These are phyloP conservation scores for Croton setiger DNA, from an alignment of 441 rosid species.

Conservation along the genomic window DNA sequence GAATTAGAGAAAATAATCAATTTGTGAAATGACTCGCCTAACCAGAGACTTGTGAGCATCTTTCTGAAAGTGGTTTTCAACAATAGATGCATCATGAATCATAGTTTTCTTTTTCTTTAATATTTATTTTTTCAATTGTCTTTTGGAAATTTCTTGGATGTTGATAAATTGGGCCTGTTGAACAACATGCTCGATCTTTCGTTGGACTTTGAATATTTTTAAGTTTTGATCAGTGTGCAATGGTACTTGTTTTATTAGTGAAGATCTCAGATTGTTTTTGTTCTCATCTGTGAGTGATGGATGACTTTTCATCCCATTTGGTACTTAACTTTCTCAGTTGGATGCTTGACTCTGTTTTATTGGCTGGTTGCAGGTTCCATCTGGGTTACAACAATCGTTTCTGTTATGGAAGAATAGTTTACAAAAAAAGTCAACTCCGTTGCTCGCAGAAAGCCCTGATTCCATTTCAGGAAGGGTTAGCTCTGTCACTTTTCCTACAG, in stretches of 20 bases:
- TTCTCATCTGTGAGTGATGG: background rate
- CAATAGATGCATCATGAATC: background rate
- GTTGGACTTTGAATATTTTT: background rate
- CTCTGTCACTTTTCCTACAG: slow-evolving; percentile 43
- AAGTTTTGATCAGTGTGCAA: background rate
- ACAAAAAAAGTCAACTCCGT: slow-evolving; percentile 25
- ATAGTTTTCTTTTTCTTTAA: background rate
- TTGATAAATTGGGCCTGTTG: background rate
- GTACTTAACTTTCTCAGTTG: background rate
- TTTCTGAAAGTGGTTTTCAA: background rate
- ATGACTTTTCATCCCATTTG: background rate
- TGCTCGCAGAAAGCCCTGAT: slow-evolving; percentile 19
- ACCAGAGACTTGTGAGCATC: background rate
- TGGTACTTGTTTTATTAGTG: background rate
- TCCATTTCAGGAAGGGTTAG: slow-evolving; percentile 16
- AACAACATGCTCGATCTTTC: background rate
- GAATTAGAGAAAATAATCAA: background rate
- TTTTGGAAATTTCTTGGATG: background rate
- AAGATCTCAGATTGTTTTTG: background rate
- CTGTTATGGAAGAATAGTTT: slow-evolving; percentile 42
- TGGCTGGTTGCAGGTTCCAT: slow-evolving; percentile 50
- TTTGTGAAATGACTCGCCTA: slow-evolving; percentile 2
- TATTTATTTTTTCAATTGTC: background rate
- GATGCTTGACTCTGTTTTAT: background rate
- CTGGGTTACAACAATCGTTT: slow-evolving; percentile 47